These are phyloP conservation scores for Coemansia sp. DNA, from an alignment of 192 early-diverging fungal species.

Conservation along the genomic window DNA sequence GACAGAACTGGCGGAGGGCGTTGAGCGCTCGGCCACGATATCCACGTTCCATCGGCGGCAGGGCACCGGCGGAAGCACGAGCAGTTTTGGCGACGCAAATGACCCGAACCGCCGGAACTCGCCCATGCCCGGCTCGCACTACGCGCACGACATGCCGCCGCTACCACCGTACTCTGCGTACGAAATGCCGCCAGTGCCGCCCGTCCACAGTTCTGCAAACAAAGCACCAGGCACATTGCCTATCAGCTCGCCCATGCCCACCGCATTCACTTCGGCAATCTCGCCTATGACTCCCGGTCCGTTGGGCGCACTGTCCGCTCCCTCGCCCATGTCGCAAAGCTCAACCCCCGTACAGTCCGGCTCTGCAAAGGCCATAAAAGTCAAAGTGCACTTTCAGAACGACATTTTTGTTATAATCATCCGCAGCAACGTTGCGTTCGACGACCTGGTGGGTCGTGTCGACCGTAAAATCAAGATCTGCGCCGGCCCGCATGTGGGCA, in stretches of 20 bases:
- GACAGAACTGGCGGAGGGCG: constrained; percentile 36
- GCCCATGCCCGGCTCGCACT: constrained; percentile 40
- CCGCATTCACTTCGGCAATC: constrained; percentile 37
- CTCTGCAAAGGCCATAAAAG: constrained; percentile 61
- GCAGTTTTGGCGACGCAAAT: constrained; percentile 27
- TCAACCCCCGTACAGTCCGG: constrained; percentile 28
- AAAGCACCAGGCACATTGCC: constrained; percentile 31
- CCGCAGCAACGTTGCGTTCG: constrained; percentile 69
- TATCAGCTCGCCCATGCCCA: constrained; percentile 31
- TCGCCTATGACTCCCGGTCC: constrained; percentile 42
- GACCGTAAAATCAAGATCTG: constrained; percentile 89
- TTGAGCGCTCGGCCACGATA: constrained; percentile 50
- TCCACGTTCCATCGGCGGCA: constrained; percentile 41
- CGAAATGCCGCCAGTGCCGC: constrained; percentile 41
- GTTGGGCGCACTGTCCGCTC: not conserved
- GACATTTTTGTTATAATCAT: constrained; percentile 89
- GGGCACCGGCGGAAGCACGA: constrained; percentile 37
- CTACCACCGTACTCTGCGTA: constrained; percentile 35
- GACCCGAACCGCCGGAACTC: constrained; percentile 24
- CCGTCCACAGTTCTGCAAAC: constrained; percentile 16
- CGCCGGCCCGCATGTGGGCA: constrained; percentile 59
- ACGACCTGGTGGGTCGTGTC: constrained; percentile 76
- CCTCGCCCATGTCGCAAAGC: constrained; percentile 27
- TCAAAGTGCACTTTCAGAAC: constrained; percentile 85
- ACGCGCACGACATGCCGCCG: constrained; percentile 31